These are phyloP conservation scores for Forsythia suspensa DNA, from an alignment of 257 asterid genomes.

Conservation along the genomic window DNA sequence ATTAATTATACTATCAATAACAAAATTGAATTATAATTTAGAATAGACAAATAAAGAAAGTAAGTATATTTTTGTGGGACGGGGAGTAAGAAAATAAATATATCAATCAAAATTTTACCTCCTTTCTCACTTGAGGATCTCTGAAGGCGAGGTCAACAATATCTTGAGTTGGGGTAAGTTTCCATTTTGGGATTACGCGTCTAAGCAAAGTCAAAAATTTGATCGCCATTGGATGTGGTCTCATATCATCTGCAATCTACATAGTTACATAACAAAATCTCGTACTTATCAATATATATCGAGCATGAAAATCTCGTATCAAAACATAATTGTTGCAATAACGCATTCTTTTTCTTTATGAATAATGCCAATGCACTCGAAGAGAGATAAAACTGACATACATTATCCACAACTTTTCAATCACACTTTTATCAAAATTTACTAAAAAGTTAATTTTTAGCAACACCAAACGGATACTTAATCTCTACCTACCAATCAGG, in stretches of 20 bases:
- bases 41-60: no score
- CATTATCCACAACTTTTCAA: no score
- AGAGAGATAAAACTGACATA: no score
- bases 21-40: no score
- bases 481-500: neutral
- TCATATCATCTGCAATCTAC: constrained; percentile 77
- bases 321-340: no score
- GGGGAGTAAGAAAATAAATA: neutral
- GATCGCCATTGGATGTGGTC: constrained; percentile 63
- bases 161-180: constrained; percentile 81
- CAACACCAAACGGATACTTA: no score
- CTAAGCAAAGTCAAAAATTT: constrained; percentile 49
- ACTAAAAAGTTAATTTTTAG: no score
- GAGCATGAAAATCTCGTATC: neutral
- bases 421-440: no score
- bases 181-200: constrained; percentile 77
- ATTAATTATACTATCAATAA: no score
- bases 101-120: constrained; percentile 42
- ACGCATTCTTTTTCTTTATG: neutral
- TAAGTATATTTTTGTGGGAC: no score
- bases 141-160: constrained; percentile 73
- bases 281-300: neutral
- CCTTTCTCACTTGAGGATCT: constrained; percentile 65
- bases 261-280: neutral
- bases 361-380: neutral